Percentiles rank a stretch among this genome's conserved stretches.
These are phyloP conservation scores for Ustilago vetiveriae DNA, from an alignment of 1,284 basidiomycete species.

Conservation along the genomic window DNA sequence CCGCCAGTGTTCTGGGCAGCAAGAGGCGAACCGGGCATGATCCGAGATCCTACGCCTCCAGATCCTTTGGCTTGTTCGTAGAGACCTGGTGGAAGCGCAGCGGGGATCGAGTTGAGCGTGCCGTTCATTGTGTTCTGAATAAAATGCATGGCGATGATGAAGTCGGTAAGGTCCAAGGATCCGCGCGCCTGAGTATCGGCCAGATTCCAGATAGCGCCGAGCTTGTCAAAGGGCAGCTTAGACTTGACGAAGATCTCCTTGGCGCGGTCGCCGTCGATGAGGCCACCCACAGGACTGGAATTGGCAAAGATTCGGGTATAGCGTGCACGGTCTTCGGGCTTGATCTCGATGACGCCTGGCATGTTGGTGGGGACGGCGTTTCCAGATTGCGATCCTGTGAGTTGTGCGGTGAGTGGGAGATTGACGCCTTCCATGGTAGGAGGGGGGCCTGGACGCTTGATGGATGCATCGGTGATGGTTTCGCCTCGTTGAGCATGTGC, in stretches of 20 bases:
- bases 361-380: constrained; percentile 17
- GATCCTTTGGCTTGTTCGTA: constrained; percentile 77
- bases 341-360: constrained; percentile 54
- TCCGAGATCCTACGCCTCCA: constrained; percentile 32
- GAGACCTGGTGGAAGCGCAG: constrained; percentile 82
- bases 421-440: constrained; percentile 80
- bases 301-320: constrained; percentile 67
- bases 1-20: constrained; percentile 54
- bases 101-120: constrained; percentile 78
- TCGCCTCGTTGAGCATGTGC: constrained; percentile 91
- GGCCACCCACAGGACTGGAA: constrained; percentile 57
- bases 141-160: constrained; percentile 90
- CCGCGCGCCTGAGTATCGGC: constrained; percentile 94
- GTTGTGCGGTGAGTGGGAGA: constrained; percentile 66
- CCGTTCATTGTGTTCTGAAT: constrained; percentile 88
- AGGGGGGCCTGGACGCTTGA: constrained; percentile 74
- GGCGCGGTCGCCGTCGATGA: constrained; percentile 81
- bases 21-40: constrained; percentile 41
- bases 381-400: constrained; percentile 29
- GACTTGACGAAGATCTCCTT: constrained; percentile 93
- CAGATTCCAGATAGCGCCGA: constrained; percentile 94
- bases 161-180: constrained; percentile 87
- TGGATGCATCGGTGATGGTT: constrained; percentile 71
- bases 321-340: constrained; percentile 62
- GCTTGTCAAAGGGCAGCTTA: constrained; percentile 84